These are phyloP conservation scores for Kwoniella sp. DNA, from an alignment of 768 basidiomycete species.

Conservation along the genomic window DNA sequence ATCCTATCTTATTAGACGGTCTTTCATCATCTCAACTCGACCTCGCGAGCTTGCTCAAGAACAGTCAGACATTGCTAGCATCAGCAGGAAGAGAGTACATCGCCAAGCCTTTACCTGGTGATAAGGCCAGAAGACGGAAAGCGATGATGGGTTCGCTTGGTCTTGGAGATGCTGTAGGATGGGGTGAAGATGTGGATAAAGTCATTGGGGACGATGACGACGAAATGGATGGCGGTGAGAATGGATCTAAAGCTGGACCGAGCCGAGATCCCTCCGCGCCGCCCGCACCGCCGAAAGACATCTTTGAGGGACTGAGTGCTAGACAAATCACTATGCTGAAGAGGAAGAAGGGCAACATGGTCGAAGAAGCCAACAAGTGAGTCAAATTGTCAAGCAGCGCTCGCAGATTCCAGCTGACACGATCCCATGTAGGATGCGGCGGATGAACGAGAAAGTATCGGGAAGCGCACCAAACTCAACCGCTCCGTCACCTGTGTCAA, in stretches of 20 bases:
- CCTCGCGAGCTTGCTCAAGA: slow-evolving; percentile 69
- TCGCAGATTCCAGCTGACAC: background rate
- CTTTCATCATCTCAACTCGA: slow-evolving; percentile 21
- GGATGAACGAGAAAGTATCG: slow-evolving; percentile 32
- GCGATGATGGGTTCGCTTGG: slow-evolving; percentile 51
- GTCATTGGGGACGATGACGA: slow-evolving; percentile 47
- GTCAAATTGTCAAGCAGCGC: slow-evolving; percentile 7
- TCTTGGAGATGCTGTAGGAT: slow-evolving; percentile 44
- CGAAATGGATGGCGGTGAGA: slow-evolving; percentile 16
- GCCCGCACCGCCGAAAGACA: slow-evolving; percentile 34
- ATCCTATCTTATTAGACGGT: background rate
- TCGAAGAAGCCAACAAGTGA: slow-evolving; percentile 56
- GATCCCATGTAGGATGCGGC: slow-evolving; percentile 31
- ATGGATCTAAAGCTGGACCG: slow-evolving; percentile 8
- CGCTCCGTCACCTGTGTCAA: slow-evolving; percentile 26
- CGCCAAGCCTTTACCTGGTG: slow-evolving; percentile 35
- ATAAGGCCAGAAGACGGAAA: slow-evolving; percentile 44
- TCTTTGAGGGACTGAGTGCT: slow-evolving; percentile 68
- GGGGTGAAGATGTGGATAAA: slow-evolving; percentile 52
- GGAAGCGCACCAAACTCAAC: slow-evolving; percentile 13
- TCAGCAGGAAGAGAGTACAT: slow-evolving; percentile 91
- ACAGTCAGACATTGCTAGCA: slow-evolving; percentile 72
- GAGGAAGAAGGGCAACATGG: slow-evolving; percentile 84
- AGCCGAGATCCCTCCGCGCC: slow-evolving; percentile 12
- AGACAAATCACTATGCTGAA: slow-evolving; percentile 92